A percentile compares a stretch with the other conserved stretches of the same genome.
phyloP scores from a whole-genome alignment of 2,329 filamentous ascomycete species.

The Tolypocladium paradoxum region DNA sequence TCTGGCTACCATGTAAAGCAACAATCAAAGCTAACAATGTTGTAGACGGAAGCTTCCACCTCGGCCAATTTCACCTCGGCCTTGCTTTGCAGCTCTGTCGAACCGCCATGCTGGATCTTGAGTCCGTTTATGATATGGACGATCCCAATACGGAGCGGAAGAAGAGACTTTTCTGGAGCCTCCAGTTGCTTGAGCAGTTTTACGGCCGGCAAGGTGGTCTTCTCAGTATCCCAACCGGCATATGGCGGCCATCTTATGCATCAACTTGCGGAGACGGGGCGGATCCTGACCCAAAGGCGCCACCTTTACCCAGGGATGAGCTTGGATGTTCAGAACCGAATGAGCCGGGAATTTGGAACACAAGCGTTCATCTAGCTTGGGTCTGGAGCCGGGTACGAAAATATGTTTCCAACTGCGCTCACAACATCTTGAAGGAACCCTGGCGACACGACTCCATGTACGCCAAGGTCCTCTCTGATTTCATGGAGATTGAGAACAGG shows the following conservation, averaged over 20 bases:
- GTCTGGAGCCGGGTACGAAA: constrained; percentile 36
- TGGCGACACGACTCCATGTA: constrained; percentile 43
- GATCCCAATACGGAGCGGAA: constrained; percentile 30
- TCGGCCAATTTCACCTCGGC: constrained; percentile 39
- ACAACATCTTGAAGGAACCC: constrained; percentile 35
- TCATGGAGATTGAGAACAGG: constrained; percentile 38
- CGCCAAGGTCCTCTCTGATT: constrained; percentile 36
- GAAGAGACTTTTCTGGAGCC: constrained; percentile 39
- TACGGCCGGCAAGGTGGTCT: constrained; percentile 36
- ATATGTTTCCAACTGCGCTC: constrained; percentile 37
- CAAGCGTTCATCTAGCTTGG: constrained; percentile 37
- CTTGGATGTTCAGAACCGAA: constrained; percentile 27
- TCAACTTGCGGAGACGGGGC: constrained; percentile 9
- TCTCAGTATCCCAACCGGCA: constrained; percentile 28
- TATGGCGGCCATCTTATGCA: constrained; percentile 25
- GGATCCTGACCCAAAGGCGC: constrained; percentile 21
- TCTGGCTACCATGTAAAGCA: neutral
- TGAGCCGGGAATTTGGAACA: constrained; percentile 39
- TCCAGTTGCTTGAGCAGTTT: constrained; percentile 37
- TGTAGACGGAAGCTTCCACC: constrained; percentile 34
- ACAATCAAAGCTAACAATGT: constrained; percentile 1
- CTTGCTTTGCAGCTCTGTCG: constrained; percentile 39
- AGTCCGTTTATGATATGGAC: constrained; percentile 24
- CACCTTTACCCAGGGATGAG: constrained; percentile 32
- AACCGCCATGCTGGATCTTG: constrained; percentile 36